Percentiles rank a stretch among this genome's conserved stretches.
Evolutionary conservation across 2,329 filamentous ascomycete species (phyloP).

Genomic region (Arthroderma sp.): DNA sequence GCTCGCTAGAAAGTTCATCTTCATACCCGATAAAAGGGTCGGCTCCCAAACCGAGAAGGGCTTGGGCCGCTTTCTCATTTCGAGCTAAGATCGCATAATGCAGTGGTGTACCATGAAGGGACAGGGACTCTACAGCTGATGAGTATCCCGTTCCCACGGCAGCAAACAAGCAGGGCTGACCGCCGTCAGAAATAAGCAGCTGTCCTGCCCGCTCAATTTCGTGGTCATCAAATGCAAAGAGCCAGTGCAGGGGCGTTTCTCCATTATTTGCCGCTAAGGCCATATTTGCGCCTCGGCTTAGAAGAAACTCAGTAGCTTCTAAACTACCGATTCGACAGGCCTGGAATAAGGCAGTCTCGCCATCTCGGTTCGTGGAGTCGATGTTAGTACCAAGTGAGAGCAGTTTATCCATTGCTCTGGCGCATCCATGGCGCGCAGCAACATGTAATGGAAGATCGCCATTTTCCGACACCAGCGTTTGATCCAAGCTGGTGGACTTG

Average conservation of each 20-base stretch:
- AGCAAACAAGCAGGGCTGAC: neutral
- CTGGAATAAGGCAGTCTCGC: neutral
- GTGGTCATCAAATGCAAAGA: neutral
- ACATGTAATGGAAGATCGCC: neutral
- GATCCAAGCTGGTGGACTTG: too few species aligned
- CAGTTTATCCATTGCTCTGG: neutral
- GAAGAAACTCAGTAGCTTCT: neutral
- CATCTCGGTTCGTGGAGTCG: neutral
- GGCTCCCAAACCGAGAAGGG: neutral
- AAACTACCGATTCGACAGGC: neutral
- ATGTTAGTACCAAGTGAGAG: neutral
- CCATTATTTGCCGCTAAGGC: neutral
- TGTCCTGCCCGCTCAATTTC: neutral
- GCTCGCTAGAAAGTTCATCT: neutral
- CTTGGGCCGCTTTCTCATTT: neutral
- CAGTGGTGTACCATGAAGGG: neutral
- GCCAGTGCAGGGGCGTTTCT: neutral
- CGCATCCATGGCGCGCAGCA: neutral
- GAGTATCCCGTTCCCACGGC: neutral
- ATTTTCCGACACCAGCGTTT: neutral
- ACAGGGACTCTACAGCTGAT: neutral
- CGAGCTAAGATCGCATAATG: neutral
- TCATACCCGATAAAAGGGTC: neutral
- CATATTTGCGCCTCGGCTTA: neutral
- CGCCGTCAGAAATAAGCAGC: neutral